phyloP scores from a whole-genome alignment of 2,329 filamentous ascomycete genomes.

The Fusarium domesticum region DNA sequence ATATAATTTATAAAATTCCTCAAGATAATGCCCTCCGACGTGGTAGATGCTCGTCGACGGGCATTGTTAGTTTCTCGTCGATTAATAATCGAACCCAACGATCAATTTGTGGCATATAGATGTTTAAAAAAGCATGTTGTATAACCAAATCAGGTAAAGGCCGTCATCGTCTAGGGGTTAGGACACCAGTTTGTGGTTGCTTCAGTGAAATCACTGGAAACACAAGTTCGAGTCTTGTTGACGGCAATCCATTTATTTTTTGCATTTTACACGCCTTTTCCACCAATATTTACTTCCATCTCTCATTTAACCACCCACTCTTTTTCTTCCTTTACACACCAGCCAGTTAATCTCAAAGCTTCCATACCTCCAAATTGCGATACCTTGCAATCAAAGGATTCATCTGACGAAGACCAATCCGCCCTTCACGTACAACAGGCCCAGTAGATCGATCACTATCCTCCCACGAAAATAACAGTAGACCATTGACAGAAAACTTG shows the following conservation, averaged over 20 bases:
- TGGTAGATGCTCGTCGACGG: no score
- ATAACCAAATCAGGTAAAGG: background rate
- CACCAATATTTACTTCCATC: no score
- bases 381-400: constrained; percentile 21
- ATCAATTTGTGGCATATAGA: no score
- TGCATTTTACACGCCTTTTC: no score
- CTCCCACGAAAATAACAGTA: constrained; percentile 21
- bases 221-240: background rate
- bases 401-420: constrained; percentile 24
- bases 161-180: background rate
- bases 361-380: constrained; percentile 24
- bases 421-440: constrained; percentile 16
- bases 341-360: constrained; percentile 9
- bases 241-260: background rate
- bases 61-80: no score
- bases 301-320: no score
- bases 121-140: no score
- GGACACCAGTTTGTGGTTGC: background rate
- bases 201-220: background rate
- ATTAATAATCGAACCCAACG: no score
- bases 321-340: background rate
- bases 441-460: constrained; percentile 19
- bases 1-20: no score
- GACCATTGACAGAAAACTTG: constrained; percentile 14
- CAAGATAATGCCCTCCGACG: no score